Base-by-base conservation (phyloP, 164 flowering plant genomes). In the Berberis thunbergii region DNA sequence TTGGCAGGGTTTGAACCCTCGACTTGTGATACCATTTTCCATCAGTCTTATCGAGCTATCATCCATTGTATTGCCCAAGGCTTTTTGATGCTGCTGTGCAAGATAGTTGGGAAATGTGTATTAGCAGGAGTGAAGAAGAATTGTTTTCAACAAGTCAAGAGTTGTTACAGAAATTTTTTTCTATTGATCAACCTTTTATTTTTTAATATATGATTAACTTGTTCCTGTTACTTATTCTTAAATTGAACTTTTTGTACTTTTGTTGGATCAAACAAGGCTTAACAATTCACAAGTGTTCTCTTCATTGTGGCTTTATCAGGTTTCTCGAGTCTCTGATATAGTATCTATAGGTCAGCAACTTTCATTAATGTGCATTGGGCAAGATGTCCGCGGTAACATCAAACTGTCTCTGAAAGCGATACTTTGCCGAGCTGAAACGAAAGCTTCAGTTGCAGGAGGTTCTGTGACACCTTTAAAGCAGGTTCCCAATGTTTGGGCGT, bases 361-460 rank as follows among this genome's bases (percentile, higher is more conserved):
- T 62, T 74, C 86, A 39, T 68, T 95, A 61, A 89, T 73, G 97
- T 89, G 96, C 76, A 95, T 89, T 65, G 96, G 86, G 41, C 87
- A 81, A 65, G 99, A 95, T 80, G 82, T 87, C 64, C 86, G 93
- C 67, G 99, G 97, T 49, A 95, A 95, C 73, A 79, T 91, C 64
- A 91, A 85, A 54, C 67, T 95, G 49, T 95, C 99, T 64, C 87
- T 83, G 49, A 95, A 86, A 81, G 90, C 96, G 55, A 75, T 75
- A 70, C 54, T 67, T 63, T 82, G 88, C 41, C 74, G 7, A 45
- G 66, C 81, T 26, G 62, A 72, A 56, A 26, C 42, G 43, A 68
- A 69, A 12, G 50, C 60, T 54, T 63, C 43, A 38, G 53, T 45
- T 40, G 63, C 41, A 46, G 72, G 67, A 57, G 75, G 55, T 63